Evolutionary conservation across 805 yeast species (phyloP).

Genomic region (Kodamaea sagamina): DNA sequence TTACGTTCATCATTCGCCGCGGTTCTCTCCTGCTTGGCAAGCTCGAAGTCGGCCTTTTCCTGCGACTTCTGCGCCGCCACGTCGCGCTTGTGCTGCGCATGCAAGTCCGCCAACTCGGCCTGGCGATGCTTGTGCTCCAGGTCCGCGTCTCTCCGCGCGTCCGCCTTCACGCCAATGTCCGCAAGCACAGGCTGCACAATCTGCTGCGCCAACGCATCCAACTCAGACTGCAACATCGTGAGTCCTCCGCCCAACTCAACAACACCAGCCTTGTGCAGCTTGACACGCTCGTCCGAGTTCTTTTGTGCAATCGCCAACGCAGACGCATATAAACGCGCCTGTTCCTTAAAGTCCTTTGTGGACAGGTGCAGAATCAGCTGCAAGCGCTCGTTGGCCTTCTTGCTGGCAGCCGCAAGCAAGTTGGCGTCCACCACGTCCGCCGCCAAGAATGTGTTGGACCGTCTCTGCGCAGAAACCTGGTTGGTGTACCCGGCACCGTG

Average conservation of each 20-base stretch:
- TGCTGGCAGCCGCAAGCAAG: constrained; percentile 50
- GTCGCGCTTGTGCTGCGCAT: constrained; percentile 33
- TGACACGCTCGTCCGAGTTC: constrained; percentile 57
- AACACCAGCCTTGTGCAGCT: constrained; percentile 50
- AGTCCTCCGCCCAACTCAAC: constrained; percentile 88
- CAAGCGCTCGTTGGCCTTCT: constrained; percentile 47
- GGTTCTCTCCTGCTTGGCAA: constrained; percentile 38
- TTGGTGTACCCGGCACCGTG: constrained; percentile 32
- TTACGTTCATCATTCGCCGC: constrained; percentile 35
- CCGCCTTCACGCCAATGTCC: constrained; percentile 71
- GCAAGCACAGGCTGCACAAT: constrained; percentile 81
- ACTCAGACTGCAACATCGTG: constrained; percentile 69
- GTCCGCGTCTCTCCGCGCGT: constrained; percentile 59
- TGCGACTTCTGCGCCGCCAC: constrained; percentile 31
- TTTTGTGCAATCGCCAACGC: constrained; percentile 80
- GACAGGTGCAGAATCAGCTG: constrained; percentile 28
- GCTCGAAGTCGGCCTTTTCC: constrained; percentile 37
- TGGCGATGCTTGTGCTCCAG: constrained; percentile 34
- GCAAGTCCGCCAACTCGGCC: constrained; percentile 35
- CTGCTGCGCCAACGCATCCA: constrained; percentile 75
- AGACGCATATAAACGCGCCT: constrained; percentile 61
- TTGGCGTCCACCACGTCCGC: constrained; percentile 48
- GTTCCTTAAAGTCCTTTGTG: constrained; percentile 39
- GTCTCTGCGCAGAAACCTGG: constrained; percentile 27
- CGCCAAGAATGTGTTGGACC: constrained; percentile 40